Evolutionary conservation across 345 rosid species (phyloP).

Genomic region (Ceriops decandra): DNA sequence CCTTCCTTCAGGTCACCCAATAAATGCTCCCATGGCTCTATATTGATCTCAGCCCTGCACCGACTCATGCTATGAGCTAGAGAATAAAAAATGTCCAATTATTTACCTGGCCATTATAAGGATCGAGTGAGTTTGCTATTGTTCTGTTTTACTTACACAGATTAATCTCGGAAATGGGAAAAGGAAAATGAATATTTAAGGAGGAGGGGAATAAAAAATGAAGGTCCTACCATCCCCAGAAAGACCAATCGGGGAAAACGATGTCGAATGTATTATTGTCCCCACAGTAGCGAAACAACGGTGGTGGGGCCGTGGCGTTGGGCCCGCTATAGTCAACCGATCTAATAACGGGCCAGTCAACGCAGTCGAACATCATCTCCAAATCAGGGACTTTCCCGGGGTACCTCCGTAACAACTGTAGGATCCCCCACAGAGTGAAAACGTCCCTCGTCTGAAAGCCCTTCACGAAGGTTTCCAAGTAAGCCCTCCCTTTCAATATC

Average conservation of each 20-base stretch:
- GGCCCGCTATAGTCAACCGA: constrained; percentile 7
- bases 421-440: constrained; percentile 30
- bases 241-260: constrained; percentile 34
- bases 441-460: constrained; percentile 25
- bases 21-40: constrained; percentile 32
- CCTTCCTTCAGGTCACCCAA: constrained; percentile 21
- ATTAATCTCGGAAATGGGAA: neutral
- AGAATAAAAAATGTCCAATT: no score
- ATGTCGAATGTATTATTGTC: constrained; percentile 17
- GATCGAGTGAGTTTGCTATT: no score
- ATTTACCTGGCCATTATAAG: no score
- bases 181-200: neutral
- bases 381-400: constrained; percentile 30
- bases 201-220: no score
- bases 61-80: neutral
- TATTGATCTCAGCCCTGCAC: constrained; percentile 34
- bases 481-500: constrained; percentile 18
- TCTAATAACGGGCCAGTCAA: constrained; percentile 27
- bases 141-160: no score
- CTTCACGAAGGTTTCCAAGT: constrained; percentile 13
- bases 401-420: constrained; percentile 28
- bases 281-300: constrained; percentile 33
- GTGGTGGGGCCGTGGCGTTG: constrained; percentile 18
- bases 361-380: constrained; percentile 33
- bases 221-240: constrained; percentile 30